These are phyloP conservation scores for Aspergillus brunneoviolaceus DNA, from an alignment of 2,329 filamentous ascomycete species.

Conservation along the genomic window DNA sequence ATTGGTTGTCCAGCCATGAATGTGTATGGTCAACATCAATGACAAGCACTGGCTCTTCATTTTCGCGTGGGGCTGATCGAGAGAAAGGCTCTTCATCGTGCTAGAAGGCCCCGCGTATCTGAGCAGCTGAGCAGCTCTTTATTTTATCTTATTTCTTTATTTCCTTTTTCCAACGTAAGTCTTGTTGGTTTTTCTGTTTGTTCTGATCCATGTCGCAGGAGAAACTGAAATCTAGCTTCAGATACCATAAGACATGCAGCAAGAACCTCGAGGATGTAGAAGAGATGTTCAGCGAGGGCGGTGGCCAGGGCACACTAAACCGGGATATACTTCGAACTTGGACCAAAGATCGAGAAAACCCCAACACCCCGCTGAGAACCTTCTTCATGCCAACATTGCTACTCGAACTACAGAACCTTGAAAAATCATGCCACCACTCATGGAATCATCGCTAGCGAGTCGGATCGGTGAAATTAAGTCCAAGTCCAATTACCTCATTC, in stretches of 20 bases:
- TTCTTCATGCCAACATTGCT: too few relatives aligned
- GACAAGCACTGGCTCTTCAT: too few relatives aligned
- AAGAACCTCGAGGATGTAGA: conserved; percentile 36
- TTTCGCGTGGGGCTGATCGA: too few relatives aligned
- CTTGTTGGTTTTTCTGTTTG: conserved; percentile 43
- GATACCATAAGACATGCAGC: conserved; percentile 34
- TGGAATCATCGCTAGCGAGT: background rate
- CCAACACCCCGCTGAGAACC: conserved; percentile 6
- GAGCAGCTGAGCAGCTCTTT: too few relatives aligned
- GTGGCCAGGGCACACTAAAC: conserved; percentile 35
- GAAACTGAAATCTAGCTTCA: conserved; percentile 46
- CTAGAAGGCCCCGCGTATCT: too few relatives aligned
- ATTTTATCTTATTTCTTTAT: too few relatives aligned
- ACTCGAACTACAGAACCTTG: background rate
- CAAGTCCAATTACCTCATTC: conserved; percentile 1
- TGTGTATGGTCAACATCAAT: too few relatives aligned
- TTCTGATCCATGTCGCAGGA: conserved; percentile 36
- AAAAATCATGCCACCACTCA: background rate
- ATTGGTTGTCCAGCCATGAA: too few relatives aligned
- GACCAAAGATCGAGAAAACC: conserved; percentile 30
- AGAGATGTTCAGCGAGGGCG: conserved; percentile 30
- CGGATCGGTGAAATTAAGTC: background rate
- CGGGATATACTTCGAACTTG: conserved; percentile 28
- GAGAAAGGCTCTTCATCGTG: too few relatives aligned
- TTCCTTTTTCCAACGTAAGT: too few relatives aligned